These are phyloP conservation scores for Beauveria sp. DNA, from an alignment of 2,329 filamentous ascomycete genomes.

Conservation along the genomic window DNA sequence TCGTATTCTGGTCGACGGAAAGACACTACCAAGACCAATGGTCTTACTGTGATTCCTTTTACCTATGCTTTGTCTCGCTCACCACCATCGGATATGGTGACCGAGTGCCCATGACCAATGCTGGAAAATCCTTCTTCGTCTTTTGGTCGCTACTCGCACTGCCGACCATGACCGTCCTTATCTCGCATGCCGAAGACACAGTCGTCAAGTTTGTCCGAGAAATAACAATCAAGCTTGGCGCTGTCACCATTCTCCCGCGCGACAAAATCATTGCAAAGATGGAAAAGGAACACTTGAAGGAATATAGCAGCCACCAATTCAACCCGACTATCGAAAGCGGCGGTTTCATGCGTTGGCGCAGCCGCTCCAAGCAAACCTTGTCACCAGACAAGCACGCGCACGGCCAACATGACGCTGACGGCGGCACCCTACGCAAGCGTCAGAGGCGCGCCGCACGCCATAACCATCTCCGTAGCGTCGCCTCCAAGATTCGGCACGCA, in stretches of 20 bases:
- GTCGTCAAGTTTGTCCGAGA: constrained; percentile 58
- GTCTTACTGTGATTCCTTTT: constrained; percentile 74
- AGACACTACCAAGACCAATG: constrained; percentile 45
- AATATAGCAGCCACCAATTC: constrained; percentile 28
- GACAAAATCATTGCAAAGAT: constrained; percentile 35
- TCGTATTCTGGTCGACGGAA: constrained; percentile 58
- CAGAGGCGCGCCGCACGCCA: background rate
- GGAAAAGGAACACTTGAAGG: constrained; percentile 33
- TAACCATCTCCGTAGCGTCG: background rate
- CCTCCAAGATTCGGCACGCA: constrained; percentile 5
- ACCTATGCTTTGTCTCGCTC: constrained; percentile 78
- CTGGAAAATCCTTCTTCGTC: constrained; percentile 82
- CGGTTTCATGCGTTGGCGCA: background rate
- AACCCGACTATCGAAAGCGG: background rate
- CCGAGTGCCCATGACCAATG: constrained; percentile 65
- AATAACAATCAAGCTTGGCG: constrained; percentile 47
- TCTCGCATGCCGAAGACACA: constrained; percentile 77
- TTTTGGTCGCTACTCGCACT: constrained; percentile 83
- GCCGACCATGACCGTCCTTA: constrained; percentile 81
- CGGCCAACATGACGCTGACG: background rate
- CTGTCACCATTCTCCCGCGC: constrained; percentile 53
- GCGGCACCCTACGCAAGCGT: background rate
- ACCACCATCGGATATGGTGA: constrained; percentile 87
- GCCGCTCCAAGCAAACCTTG: background rate
- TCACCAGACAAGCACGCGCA: background rate